phyloP scores from a whole-genome alignment of 345 rosid genomes.

The Triadica sebifera region DNA sequence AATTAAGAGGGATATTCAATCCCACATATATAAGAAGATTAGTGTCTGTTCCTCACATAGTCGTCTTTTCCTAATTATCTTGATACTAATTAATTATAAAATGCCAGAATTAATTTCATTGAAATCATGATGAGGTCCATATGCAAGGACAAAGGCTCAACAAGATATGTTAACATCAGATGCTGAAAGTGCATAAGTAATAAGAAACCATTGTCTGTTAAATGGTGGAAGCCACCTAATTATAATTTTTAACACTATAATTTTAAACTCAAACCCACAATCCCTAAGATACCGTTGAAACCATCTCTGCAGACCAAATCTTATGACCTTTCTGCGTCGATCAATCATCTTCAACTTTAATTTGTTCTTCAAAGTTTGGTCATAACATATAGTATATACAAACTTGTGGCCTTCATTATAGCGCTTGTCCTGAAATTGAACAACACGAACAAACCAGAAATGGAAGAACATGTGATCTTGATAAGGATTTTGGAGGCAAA shows the following conservation, averaged over 20 bases:
- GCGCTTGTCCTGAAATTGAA: slow-evolving; percentile 11
- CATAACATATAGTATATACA: no score
- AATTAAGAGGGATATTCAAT: no score
- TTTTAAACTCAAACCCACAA: background rate
- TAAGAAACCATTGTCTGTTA: background rate
- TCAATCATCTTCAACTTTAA: background rate
- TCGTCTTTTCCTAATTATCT: no score
- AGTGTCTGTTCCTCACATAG: no score
- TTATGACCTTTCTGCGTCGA: slow-evolving; percentile 9
- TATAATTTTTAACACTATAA: no score
- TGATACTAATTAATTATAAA: no score
- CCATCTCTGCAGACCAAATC: background rate
- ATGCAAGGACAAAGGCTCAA: no score
- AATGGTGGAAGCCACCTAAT: slow-evolving; percentile 8
- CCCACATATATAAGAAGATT: no score
- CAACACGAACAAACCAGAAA: slow-evolving; percentile 21
- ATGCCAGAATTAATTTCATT: no score
- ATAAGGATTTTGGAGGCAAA: slow-evolving; percentile 18
- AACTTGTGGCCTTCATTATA: slow-evolving; percentile 22
- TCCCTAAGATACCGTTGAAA: background rate
- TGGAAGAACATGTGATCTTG: slow-evolving; percentile 34
- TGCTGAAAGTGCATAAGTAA: background rate
- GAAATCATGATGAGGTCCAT: no score
- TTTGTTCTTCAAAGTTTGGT: background rate
- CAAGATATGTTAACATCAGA: slow-evolving; percentile 1